Evolutionary conservation across 306 rosid genomes (phyloP).

Genomic region (Inga leiocalycina): DNA sequence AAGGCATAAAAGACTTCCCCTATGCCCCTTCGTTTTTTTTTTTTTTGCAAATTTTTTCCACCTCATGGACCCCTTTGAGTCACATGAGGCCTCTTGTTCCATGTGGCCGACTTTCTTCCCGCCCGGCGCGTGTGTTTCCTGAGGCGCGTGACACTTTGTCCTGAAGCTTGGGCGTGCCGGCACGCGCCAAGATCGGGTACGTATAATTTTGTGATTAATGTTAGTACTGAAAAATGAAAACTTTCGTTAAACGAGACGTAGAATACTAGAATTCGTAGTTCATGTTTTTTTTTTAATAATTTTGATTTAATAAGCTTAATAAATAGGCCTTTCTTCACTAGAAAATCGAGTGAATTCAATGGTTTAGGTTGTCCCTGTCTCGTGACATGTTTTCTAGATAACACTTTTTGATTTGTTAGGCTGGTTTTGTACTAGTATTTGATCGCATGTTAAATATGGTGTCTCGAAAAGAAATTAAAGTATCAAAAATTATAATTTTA

Average conservation of each 20-base stretch:
- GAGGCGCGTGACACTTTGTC: slow-evolving; percentile 19
- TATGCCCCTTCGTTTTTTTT: not conserved
- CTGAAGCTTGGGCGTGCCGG: not conserved
- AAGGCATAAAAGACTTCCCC: slow-evolving; percentile 58
- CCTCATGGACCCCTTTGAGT: slow-evolving; percentile 40
- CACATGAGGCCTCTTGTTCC: slow-evolving; percentile 54
- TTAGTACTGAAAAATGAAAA: not conserved
- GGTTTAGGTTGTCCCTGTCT: slow-evolving; percentile 53
- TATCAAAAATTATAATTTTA: no score
- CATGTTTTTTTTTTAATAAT: not conserved
- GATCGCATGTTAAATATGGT: not conserved
- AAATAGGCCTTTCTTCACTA: slow-evolving; percentile 20
- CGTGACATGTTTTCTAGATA: slow-evolving; percentile 11
- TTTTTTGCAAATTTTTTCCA: not conserved
- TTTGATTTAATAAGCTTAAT: slow-evolving; percentile 37
- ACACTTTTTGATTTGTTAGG: not conserved
- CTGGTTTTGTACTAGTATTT: not conserved
- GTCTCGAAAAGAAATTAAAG: no score
- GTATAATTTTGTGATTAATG: not conserved
- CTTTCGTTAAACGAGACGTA: not conserved
- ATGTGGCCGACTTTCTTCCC: slow-evolving; percentile 15
- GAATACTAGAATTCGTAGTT: not conserved
- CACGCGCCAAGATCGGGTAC: not conserved
- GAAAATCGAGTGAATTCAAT: slow-evolving; percentile 49
- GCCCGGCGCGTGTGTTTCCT: not conserved